phyloP scores from a whole-genome alignment of 1,284 basidiomycete species.

The Cutaneotrichosporon spelunceum region DNA sequence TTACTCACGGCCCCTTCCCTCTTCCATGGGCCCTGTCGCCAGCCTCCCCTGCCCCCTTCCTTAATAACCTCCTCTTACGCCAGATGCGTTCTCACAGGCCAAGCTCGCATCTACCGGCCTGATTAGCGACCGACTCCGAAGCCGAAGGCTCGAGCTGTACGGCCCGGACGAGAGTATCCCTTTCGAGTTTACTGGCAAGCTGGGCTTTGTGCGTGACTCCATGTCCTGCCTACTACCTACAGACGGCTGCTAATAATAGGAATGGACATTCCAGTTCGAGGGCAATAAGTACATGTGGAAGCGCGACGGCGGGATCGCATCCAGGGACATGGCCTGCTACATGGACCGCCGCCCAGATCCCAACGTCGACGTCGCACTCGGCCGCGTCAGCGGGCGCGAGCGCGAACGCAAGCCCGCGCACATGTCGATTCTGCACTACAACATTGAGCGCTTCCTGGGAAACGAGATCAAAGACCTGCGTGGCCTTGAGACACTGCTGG shows the following conservation, averaged over 20 bases:
- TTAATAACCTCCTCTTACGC: background rate
- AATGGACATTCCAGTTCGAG: conserved; percentile 50
- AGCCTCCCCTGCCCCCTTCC: too few relatives aligned
- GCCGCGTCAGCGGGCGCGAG: conserved; percentile 35
- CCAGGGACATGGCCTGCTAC: conserved; percentile 46
- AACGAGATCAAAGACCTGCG: conserved; percentile 46
- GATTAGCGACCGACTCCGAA: conserved; percentile 36
- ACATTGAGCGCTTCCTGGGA: conserved; percentile 46
- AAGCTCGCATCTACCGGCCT: conserved; percentile 41
- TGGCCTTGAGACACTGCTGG: conserved; percentile 45
- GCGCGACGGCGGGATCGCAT: conserved; percentile 31
- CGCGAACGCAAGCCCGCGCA: conserved; percentile 38
- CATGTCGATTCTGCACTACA: conserved; percentile 48
- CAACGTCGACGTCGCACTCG: conserved; percentile 40
- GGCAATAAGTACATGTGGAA: conserved; percentile 49
- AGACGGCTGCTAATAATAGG: conserved; percentile 17
- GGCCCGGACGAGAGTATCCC: conserved; percentile 45
- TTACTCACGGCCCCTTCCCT: background rate
- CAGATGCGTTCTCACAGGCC: conserved; percentile 44
- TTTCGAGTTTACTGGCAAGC: conserved; percentile 43
- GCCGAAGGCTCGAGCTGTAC: conserved; percentile 44
- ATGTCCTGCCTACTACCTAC: background rate
- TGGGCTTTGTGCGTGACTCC: conserved; percentile 24
- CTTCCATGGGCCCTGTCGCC: too few relatives aligned
- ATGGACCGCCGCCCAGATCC: conserved; percentile 50